A percentile compares a stretch with the other conserved stretches of the same genome.
Evolutionary conservation across 495 filamentous ascomycete genomes (phyloP).

Genomic region (Aspergillus conjunctus): DNA sequence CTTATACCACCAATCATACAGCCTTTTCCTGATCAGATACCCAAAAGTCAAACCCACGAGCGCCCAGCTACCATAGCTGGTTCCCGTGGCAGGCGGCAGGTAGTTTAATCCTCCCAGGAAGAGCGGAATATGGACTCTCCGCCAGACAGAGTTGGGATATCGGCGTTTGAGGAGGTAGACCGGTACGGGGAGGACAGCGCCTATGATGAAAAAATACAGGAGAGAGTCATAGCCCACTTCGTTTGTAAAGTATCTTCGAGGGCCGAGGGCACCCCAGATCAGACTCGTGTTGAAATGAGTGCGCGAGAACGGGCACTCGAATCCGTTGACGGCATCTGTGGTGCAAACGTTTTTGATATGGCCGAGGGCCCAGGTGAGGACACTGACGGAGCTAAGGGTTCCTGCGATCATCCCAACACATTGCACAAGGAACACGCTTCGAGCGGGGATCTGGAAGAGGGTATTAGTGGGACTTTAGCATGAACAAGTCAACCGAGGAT

Average conservation of each 20-base stretch:
- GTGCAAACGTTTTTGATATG: constrained; percentile 79
- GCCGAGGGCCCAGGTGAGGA: constrained; percentile 82
- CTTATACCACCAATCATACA: constrained; percentile 75
- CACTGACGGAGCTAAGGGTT: constrained; percentile 66
- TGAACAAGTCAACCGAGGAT: too few species aligned
- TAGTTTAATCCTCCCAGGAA: constrained; percentile 36
- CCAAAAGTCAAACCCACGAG: constrained; percentile 74
- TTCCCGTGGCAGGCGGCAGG: constrained; percentile 58
- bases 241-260: constrained; percentile 57
- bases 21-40: constrained; percentile 58
- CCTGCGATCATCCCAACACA: constrained; percentile 64
- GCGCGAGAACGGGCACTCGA: constrained; percentile 80
- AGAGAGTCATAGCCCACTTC: constrained; percentile 54
- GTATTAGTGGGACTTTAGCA: background rate
- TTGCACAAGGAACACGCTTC: constrained; percentile 71
- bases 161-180: constrained; percentile 60
- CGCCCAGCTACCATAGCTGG: constrained; percentile 82
- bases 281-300: constrained; percentile 86
- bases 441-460: constrained; percentile 63
- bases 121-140: constrained; percentile 30
- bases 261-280: constrained; percentile 87
- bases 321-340: constrained; percentile 71
- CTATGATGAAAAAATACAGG: constrained; percentile 75
- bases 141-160: constrained; percentile 32
- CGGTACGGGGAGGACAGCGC: constrained; percentile 66